Evolutionary conservation across 192 early-diverging fungal species (phyloP), one percentile per base, ranked within the genome.

Genomic region (Pilobolus umbonatus): DNA sequence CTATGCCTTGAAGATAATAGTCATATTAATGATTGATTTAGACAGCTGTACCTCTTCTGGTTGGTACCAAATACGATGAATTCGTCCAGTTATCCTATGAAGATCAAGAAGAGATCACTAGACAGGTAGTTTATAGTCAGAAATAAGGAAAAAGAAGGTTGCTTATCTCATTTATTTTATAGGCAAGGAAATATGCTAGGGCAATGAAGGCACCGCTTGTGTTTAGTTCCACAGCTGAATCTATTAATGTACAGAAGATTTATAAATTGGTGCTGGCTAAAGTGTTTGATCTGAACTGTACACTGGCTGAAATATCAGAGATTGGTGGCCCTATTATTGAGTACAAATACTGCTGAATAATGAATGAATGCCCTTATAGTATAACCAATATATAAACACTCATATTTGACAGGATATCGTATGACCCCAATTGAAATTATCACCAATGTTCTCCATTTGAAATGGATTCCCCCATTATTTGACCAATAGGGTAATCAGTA

Each of bases 211-310:
- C 95, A 5, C 86, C 95, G 19, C 75, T 98, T 35, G 88, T 98
- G 34, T 98, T 96, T 71, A 96, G 93, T 60, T 94, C 92, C 35
- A 94, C 92, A 14, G 80, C 92, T 25, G 86, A 92, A 55, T 90
- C 90, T 9, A 98, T 98, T 64, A 98, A 98, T 57, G 90, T 98
- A 30, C 91, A 98, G 79, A 90, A 94, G 65, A 94, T 98, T 49
- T 98, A 96, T 77, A 98, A 98, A 77, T 94, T 98, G 57, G 89
- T 96, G 2, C 65, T 98, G 14, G 83, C 86, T 44, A 94, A 94
- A 67, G 92, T 90, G 7, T 98, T 96, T 73, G 92, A 98, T 70
- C 67, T 98, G 57, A 86, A 87, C 49, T 94, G 92, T 59, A 96
- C 88, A 53, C 91, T 98, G 70, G 91, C 93, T 9, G 87, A 91